Percentiles rank a stretch among this genome's conserved stretches.
Conservation (phyloP, 257 asterid species). For the Solanum okadae region DNA sequence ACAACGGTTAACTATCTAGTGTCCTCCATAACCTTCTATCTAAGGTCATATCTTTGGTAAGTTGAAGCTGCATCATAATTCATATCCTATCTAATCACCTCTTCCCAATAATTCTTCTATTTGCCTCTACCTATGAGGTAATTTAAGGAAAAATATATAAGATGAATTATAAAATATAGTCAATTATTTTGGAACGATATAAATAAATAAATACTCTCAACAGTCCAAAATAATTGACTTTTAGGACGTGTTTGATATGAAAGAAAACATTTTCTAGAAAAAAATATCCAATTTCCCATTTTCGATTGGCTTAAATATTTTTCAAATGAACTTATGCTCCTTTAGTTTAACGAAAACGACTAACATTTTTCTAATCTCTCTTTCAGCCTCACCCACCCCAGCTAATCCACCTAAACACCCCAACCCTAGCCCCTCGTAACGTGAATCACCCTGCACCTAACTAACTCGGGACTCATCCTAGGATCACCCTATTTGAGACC, state of each 20-base stretch:
- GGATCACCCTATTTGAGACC: background rate
- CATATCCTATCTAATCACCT: background rate
- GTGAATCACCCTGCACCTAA: background rate
- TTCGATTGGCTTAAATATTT: background rate
- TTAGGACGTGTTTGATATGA: background rate
- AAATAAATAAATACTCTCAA: background rate
- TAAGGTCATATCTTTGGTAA: no score
- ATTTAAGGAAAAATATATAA: background rate
- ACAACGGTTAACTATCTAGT: no score
- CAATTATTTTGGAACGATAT: background rate
- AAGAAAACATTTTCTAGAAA: background rate
- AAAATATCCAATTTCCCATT: no score
- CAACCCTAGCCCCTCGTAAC: background rate
- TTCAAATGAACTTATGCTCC: no score
- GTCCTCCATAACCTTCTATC: no score
- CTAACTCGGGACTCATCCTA: background rate
- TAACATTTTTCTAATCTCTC: background rate
- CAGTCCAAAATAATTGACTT: background rate
- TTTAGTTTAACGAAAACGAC: background rate
- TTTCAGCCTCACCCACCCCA: background rate
- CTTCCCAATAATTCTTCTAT: background rate
- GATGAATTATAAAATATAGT: no score
- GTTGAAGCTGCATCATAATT: no score
- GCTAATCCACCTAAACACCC: background rate
- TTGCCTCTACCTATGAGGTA: background rate